Evolutionary conservation across 345 rosid species (phyloP).

Genomic region (Pugionium dolabratum): DNA sequence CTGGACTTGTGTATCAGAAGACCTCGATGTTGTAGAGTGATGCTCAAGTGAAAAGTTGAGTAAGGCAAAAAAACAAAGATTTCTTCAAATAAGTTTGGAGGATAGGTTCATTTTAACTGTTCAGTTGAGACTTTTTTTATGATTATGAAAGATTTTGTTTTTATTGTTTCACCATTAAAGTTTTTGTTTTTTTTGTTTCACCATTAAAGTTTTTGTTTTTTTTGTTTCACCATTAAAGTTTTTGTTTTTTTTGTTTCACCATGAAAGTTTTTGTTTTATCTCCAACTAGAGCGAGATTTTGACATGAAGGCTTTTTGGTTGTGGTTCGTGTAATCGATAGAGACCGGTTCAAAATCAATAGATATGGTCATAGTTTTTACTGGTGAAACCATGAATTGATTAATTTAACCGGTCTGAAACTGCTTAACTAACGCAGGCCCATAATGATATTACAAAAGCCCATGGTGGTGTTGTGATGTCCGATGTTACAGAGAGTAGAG

Average conservation of each 20-base stretch:
- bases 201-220: no score
- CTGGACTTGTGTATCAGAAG: conserved; percentile 2
- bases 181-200: no score
- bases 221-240: no score
- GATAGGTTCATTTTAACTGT: neutral
- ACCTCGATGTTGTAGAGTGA: conserved; percentile 6
- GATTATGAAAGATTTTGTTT: neutral
- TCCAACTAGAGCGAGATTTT: neutral
- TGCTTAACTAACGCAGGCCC: neutral
- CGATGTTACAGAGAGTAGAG: neutral
- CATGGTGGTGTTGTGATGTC: neutral
- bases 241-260: no score
- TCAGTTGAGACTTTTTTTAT: conserved; percentile 11
- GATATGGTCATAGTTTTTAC: neutral
- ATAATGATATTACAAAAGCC: neutral
- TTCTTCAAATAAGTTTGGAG: neutral
- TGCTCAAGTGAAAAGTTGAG: conserved; percentile 1
- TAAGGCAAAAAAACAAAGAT: neutral
- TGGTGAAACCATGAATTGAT: conserved; percentile 2
- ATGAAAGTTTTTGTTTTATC: neutral
- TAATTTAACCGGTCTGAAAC: neutral
- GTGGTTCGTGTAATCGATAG: conserved; percentile 1
- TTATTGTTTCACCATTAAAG: neutral
- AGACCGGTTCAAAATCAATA: neutral
- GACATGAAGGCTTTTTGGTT: neutral